Evolutionary conservation across 75 land plant genomes (phyloP).

Genomic region (Picea sitchensis): DNA sequence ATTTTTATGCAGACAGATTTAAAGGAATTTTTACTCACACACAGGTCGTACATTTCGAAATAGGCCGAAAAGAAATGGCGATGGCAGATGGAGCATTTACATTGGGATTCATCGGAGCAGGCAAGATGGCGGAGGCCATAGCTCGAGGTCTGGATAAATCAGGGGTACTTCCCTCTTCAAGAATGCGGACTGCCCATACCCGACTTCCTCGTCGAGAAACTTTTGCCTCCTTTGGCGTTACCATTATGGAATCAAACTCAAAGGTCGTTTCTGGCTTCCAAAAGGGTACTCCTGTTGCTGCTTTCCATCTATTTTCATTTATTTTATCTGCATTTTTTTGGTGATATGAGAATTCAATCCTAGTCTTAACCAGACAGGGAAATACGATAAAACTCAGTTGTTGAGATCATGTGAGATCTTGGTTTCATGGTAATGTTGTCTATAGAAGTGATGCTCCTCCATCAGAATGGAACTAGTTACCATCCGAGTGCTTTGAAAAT

Average conservation of each 20-base stretch:
- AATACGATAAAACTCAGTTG: too few relatives aligned
- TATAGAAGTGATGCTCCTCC: too few relatives aligned
- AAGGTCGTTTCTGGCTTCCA: constrained; percentile 20
- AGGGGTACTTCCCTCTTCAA: constrained; percentile 47
- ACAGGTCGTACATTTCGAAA: too few relatives aligned
- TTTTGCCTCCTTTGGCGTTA: constrained; percentile 56
- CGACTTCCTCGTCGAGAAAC: constrained; percentile 27
- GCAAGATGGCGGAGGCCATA: constrained; percentile 91
- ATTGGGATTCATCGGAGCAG: constrained; percentile 83
- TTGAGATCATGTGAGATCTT: too few relatives aligned
- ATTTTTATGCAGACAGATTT: too few relatives aligned
- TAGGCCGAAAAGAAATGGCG: neutral
- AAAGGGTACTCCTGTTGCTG: neutral
- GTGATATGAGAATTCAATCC: too few relatives aligned
- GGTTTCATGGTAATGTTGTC: too few relatives aligned
- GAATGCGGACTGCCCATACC: constrained; percentile 55
- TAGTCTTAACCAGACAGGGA: too few relatives aligned
- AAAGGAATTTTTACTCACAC: too few relatives aligned
- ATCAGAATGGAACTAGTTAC: too few relatives aligned
- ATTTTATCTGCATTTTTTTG: too few relatives aligned
- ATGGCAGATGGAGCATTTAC: constrained; percentile 25
- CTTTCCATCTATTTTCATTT: neutral
- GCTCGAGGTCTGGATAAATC: constrained; percentile 63
- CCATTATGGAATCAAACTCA: constrained; percentile 30
- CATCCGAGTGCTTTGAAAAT: too few relatives aligned